These are phyloP conservation scores for Blastocystis sp. DNA, from an alignment of 352 stramenopile species.

Conservation along the genomic window DNA sequence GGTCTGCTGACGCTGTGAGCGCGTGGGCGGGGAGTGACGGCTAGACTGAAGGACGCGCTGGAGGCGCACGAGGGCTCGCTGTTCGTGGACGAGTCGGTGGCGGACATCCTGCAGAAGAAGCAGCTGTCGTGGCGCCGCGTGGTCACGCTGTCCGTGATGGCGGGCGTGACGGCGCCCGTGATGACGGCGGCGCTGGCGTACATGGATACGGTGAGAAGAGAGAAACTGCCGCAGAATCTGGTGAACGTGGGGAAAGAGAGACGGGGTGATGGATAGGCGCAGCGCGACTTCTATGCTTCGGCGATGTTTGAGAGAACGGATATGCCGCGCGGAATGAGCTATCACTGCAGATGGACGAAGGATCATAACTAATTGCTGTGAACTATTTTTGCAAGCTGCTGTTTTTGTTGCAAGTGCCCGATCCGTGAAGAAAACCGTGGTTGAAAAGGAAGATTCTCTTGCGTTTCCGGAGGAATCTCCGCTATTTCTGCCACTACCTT, in stretches of 20 bases:
- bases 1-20: conserved; percentile 18
- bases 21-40: background rate
- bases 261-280: background rate
- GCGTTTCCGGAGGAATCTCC: conserved; percentile 10
- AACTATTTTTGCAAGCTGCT: too few relatives aligned
- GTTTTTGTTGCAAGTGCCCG: too few relatives aligned
- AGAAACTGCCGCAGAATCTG: conserved; percentile 91
- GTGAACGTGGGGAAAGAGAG: conserved; percentile 82
- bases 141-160: conserved; percentile 91
- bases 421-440: background rate
- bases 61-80: background rate
- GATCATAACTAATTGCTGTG: conserved; percentile 60
- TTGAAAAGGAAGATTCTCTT: conserved; percentile 16
- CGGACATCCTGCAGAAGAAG: conserved; percentile 79
- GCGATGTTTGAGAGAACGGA: conserved; percentile 11
- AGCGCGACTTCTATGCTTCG: conserved; percentile 22
- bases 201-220: conserved; percentile 95
- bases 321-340: conserved; percentile 28
- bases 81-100: background rate
- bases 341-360: conserved; percentile 48
- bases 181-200: conserved; percentile 92
- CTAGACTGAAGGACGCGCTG: conserved; percentile 37
- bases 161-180: conserved; percentile 87
- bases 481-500: background rate
- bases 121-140: conserved; percentile 94